Percentiles rank a stretch among this genome's conserved stretches.
Evolutionary conservation across 768 basidiomycete species (phyloP).

Genomic region (Leccinum olivaceopallidum): DNA sequence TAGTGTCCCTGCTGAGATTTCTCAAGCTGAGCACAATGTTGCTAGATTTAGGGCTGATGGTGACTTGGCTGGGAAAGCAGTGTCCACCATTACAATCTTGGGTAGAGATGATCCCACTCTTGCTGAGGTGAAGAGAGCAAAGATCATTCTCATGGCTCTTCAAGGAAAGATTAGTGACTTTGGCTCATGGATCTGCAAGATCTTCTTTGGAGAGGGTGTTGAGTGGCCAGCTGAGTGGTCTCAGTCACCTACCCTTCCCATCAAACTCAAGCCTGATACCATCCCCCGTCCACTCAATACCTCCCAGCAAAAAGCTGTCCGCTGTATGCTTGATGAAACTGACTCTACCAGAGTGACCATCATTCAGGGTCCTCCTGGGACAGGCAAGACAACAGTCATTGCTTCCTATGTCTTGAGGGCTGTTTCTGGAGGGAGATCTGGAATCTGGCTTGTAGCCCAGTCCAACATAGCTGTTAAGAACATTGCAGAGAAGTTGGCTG

Average conservation of each 20-base stretch:
- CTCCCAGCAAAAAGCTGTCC: constrained; percentile 40
- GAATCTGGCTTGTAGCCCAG: constrained; percentile 82
- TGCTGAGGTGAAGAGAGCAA: constrained; percentile 49
- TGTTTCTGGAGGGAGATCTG: constrained; percentile 37
- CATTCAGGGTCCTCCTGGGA: constrained; percentile 59
- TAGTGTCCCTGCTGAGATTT: constrained; percentile 22
- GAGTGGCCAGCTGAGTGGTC: constrained; percentile 40
- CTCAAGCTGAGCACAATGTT: constrained; percentile 10
- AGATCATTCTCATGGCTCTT: constrained; percentile 33
- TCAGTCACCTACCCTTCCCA: constrained; percentile 15
- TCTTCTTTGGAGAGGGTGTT: constrained; percentile 35
- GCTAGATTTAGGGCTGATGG: constrained; percentile 25
- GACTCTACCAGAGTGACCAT: constrained; percentile 37
- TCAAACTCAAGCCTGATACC: constrained; percentile 16
- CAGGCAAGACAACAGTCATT: constrained; percentile 76
- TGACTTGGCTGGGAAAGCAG: constrained; percentile 32
- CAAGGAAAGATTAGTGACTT: constrained; percentile 35
- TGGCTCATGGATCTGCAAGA: constrained; percentile 39
- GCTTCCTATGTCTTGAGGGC: constrained; percentile 58
- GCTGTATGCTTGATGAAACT: constrained; percentile 39
- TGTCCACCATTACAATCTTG: constrained; percentile 44
- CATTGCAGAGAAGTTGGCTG: constrained; percentile 77
- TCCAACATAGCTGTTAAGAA: constrained; percentile 90
- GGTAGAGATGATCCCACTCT: constrained; percentile 58
- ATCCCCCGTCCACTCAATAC: constrained; percentile 37